Percentiles rank a stretch among this genome's conserved stretches.
Conservation (phyloP, 495 filamentous ascomycete genomes). For the Schizothecium vesticola region DNA sequence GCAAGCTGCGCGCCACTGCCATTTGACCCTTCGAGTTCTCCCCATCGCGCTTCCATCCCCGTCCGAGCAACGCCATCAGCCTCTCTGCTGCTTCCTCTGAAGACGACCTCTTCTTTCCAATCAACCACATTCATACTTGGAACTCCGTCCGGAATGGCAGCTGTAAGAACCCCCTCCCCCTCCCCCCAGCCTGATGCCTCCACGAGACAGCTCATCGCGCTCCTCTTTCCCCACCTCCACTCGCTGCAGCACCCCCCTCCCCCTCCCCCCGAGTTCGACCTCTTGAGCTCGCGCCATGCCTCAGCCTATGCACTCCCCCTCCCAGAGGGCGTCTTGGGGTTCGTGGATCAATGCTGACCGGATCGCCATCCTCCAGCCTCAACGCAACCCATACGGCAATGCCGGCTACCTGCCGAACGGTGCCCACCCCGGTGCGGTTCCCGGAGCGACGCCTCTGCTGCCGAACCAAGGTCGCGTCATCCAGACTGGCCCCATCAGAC, state of each 20-base stretch:
- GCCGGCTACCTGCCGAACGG: constrained; percentile 52
- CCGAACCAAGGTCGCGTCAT: constrained; percentile 63
- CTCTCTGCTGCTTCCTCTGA: constrained; percentile 13
- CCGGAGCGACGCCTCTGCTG: constrained; percentile 50
- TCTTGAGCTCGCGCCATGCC: neutral
- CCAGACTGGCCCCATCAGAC: constrained; percentile 75
- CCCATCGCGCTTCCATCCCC: constrained; percentile 12
- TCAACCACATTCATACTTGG: neutral
- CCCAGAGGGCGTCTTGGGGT: neutral
- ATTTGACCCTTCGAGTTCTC: constrained; percentile 1
- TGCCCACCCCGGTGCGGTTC: constrained; percentile 42
- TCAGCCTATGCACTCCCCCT: neutral
- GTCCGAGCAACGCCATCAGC: constrained; percentile 5
- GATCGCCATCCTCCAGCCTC: constrained; percentile 30
- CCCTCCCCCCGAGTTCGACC: neutral
- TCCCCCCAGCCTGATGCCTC: neutral
- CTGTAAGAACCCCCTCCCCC: constrained; percentile 20
- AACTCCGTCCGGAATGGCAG: constrained; percentile 26
- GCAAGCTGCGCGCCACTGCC: neutral
- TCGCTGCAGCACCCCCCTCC: neutral
- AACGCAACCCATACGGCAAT: constrained; percentile 37
- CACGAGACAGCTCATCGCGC: neutral
- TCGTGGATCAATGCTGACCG: constrained; percentile 18
- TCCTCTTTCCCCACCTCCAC: neutral
- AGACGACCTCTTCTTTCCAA: neutral